These are phyloP conservation scores for Penicillium simplicissimum DNA, from an alignment of 495 filamentous ascomycete genomes.

Conservation along the genomic window DNA sequence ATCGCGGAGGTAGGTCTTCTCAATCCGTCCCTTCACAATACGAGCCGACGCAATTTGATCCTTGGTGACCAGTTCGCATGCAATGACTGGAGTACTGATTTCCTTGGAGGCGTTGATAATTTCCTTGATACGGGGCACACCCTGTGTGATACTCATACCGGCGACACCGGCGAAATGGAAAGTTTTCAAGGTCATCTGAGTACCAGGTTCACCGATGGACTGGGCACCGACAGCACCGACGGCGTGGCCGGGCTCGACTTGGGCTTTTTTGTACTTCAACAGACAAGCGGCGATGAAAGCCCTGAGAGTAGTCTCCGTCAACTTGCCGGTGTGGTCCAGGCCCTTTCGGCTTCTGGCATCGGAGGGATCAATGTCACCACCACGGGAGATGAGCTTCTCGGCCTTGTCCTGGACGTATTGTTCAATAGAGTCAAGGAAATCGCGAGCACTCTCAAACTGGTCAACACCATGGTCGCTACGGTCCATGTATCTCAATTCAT, in stretches of 20 bases:
- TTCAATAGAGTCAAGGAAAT: constrained; percentile 75
- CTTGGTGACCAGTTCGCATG: constrained; percentile 74
- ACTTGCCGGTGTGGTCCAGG: constrained; percentile 73
- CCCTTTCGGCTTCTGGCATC: constrained; percentile 43
- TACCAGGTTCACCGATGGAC: constrained; percentile 97
- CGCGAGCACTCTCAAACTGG: constrained; percentile 79
- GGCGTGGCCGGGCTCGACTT: constrained; percentile 90
- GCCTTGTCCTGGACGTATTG: constrained; percentile 65
- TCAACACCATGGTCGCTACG: constrained; percentile 69
- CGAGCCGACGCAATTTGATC: constrained; percentile 71
- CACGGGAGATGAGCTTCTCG: constrained; percentile 47
- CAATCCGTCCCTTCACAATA: constrained; percentile 86
- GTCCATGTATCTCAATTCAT: constrained; percentile 62
- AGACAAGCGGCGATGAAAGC: constrained; percentile 82
- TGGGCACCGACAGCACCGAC: constrained; percentile 98
- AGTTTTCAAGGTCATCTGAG: constrained; percentile 99
- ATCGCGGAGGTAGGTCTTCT: constrained; percentile 58
- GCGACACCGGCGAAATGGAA: constrained; percentile 99
- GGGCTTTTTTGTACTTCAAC: constrained; percentile 83
- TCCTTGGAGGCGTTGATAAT: constrained; percentile 95
- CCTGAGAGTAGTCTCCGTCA: constrained; percentile 70
- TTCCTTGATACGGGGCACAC: constrained; percentile 99
- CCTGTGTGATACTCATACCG: constrained; percentile 97
- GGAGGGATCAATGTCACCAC: constrained; percentile 40
- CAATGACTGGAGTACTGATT: constrained; percentile 93